phyloP scores from a whole-genome alignment of 306 rosid genomes.

The Styphnolobium japonicum region DNA sequence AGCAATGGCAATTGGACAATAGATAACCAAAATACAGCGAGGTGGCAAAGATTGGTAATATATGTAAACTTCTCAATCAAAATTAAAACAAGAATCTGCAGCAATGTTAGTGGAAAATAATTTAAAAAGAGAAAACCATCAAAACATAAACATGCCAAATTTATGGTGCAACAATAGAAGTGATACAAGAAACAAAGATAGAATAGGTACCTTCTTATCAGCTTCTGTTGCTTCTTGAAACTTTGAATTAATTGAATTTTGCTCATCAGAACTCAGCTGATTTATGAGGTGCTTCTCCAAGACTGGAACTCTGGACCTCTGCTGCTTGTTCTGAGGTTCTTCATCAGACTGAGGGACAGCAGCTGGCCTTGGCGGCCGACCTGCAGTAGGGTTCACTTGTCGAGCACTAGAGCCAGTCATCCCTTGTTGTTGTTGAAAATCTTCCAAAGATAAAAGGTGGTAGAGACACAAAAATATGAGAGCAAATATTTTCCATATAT shows the following conservation, averaged over 20 bases:
- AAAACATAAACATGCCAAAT: conserved; percentile 5
- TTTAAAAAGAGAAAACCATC: not conserved
- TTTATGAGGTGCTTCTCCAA: conserved; percentile 80
- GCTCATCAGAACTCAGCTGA: conserved; percentile 91
- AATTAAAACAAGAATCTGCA: conserved; percentile 8
- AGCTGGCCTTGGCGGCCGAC: conserved; percentile 68
- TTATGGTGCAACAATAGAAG: not conserved
- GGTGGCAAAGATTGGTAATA: not conserved
- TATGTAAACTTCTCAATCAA: conserved; percentile 11
- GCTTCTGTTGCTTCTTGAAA: conserved; percentile 89
- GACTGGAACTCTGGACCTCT: conserved; percentile 69
- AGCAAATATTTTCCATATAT: conserved; percentile 12
- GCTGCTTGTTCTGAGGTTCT: conserved; percentile 50
- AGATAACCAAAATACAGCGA: conserved; percentile 13
- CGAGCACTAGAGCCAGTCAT: conserved; percentile 57
- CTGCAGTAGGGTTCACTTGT: conserved; percentile 43
- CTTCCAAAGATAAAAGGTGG: conserved; percentile 39
- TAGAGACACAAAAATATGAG: conserved; percentile 23
- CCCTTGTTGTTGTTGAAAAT: conserved; percentile 66
- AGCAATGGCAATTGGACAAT: not conserved
- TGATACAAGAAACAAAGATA: conserved; percentile 10
- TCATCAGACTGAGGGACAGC: conserved; percentile 59
- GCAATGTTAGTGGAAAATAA: not conserved
- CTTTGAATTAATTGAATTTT: conserved; percentile 63
- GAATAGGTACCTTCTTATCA: conserved; percentile 66